phyloP scores from a whole-genome alignment of 176 grass and related monocot species.

The Oropetium thomaeum region DNA sequence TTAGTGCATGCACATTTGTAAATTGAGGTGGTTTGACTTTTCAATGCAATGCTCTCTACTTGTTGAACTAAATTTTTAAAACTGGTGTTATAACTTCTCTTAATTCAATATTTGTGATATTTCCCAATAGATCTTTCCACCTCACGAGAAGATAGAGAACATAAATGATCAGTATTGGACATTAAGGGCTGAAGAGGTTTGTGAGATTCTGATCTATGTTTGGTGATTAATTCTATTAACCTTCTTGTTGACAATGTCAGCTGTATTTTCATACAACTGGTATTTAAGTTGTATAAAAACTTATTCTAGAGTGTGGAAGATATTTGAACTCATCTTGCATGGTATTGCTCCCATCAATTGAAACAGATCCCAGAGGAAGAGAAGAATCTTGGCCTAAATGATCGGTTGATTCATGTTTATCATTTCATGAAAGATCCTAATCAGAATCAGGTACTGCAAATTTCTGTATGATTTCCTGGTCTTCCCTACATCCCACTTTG shows the following conservation, averaged over 20 bases:
- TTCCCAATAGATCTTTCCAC: constrained; percentile 57
- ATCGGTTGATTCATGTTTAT: constrained; percentile 83
- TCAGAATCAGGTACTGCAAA: constrained; percentile 63
- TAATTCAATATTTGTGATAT: constrained; percentile 23
- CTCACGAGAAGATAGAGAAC: constrained; percentile 78
- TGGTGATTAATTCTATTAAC: constrained; percentile 14
- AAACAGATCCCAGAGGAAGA: constrained; percentile 81
- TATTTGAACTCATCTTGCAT: background rate
- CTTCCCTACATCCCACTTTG: too few species aligned
- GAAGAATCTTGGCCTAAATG: constrained; percentile 64
- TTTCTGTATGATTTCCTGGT: constrained; percentile 7
- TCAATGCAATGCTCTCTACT: background rate
- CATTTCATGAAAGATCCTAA: constrained; percentile 90
- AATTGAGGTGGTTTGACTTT: constrained; percentile 14
- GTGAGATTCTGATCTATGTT: constrained; percentile 12
- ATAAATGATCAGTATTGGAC: constrained; percentile 96
- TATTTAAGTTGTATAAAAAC: background rate
- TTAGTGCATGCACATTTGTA: constrained; percentile 24
- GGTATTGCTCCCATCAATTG: constrained; percentile 24
- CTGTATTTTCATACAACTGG: background rate
- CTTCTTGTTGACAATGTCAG: background rate
- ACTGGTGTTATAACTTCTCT: background rate
- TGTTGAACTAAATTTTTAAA: background rate
- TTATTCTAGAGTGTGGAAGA: background rate
- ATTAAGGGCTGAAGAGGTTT: constrained; percentile 74